phyloP scores from a whole-genome alignment of 768 basidiomycete species.

The Leccinum variicolor region DNA sequence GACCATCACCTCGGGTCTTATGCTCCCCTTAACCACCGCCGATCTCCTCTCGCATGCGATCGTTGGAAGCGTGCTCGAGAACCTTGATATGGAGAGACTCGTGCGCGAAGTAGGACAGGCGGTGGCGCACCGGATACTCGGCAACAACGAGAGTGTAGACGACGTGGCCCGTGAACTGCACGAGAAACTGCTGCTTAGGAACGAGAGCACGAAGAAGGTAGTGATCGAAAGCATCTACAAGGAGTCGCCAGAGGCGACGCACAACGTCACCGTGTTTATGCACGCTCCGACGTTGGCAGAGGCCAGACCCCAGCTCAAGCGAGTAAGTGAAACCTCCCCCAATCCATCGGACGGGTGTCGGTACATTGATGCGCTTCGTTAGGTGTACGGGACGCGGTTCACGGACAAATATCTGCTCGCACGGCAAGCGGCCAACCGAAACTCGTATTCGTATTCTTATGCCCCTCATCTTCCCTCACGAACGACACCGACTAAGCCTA shows the following conservation, averaged over 20 bases:
- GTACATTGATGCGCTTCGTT: slow-evolving; percentile 6
- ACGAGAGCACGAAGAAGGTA: slow-evolving; percentile 96
- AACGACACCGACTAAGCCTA: slow-evolving; percentile 39
- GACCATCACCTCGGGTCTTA: slow-evolving; percentile 89
- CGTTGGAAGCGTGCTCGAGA: slow-evolving; percentile 94
- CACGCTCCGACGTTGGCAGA: slow-evolving; percentile 66
- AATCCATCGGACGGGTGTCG: background rate
- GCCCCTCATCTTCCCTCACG: slow-evolving; percentile 45
- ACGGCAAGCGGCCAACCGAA: slow-evolving; percentile 55
- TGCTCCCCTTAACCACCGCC: slow-evolving; percentile 95
- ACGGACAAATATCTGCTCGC: slow-evolving; percentile 93
- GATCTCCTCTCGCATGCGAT: slow-evolving; percentile 94
- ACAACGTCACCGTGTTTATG: slow-evolving; percentile 87
- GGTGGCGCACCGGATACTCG: slow-evolving; percentile 87
- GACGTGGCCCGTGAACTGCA: slow-evolving; percentile 94
- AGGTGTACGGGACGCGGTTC: slow-evolving; percentile 95
- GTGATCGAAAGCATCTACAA: slow-evolving; percentile 96
- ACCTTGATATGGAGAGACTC: slow-evolving; percentile 96
- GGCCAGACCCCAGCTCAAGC: slow-evolving; percentile 74
- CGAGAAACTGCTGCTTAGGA: slow-evolving; percentile 83
- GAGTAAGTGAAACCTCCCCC: slow-evolving; percentile 44
- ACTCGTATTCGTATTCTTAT: slow-evolving; percentile 52
- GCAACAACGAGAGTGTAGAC: slow-evolving; percentile 93
- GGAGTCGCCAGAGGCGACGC: slow-evolving; percentile 81
- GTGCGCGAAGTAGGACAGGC: slow-evolving; percentile 93